Conservation (phyloP, 2,329 filamentous ascomycete species). For the Leptographium lundbergii region DNA sequence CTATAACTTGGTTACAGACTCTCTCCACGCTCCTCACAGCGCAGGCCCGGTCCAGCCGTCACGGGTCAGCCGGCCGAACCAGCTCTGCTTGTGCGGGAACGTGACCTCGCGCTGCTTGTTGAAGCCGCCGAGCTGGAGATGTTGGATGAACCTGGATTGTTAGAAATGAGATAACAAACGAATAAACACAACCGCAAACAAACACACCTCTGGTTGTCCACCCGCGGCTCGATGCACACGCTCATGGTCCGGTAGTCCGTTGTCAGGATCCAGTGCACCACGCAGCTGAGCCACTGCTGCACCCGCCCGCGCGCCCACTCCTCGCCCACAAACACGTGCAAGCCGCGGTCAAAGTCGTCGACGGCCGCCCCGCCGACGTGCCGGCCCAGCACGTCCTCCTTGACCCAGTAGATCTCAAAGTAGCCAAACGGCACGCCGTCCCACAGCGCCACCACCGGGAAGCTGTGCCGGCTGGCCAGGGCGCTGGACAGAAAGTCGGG, state of each 20-base stretch:
- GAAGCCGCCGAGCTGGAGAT: slow-evolving; percentile 66
- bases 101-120: slow-evolving; percentile 74
- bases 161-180: not conserved
- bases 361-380: slow-evolving; percentile 44
- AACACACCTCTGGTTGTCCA: slow-evolving; percentile 74
- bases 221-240: slow-evolving; percentile 74
- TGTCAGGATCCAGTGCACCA: slow-evolving; percentile 78
- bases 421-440: slow-evolving; percentile 93
- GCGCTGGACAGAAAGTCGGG: slow-evolving; percentile 53
- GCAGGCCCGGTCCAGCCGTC: slow-evolving; percentile 68
- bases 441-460: slow-evolving; percentile 88
- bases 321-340: slow-evolving; percentile 85
- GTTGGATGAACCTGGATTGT: slow-evolving; percentile 48
- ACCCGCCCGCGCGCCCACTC: slow-evolving; percentile 82
- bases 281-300: slow-evolving; percentile 65
- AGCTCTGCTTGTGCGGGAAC: slow-evolving; percentile 87
- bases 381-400: slow-evolving; percentile 69
- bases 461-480: slow-evolving; percentile 59
- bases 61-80: slow-evolving; percentile 66
- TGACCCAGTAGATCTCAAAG: slow-evolving; percentile 97
- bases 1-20: too few species aligned
- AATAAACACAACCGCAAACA: not conserved
- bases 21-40: slow-evolving; percentile 23
- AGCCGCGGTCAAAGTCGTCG: slow-evolving; percentile 70
- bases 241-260: slow-evolving; percentile 70